These are phyloP conservation scores for Lablab purpureus DNA, from an alignment of 306 rosid genomes.

Conservation along the genomic window DNA sequence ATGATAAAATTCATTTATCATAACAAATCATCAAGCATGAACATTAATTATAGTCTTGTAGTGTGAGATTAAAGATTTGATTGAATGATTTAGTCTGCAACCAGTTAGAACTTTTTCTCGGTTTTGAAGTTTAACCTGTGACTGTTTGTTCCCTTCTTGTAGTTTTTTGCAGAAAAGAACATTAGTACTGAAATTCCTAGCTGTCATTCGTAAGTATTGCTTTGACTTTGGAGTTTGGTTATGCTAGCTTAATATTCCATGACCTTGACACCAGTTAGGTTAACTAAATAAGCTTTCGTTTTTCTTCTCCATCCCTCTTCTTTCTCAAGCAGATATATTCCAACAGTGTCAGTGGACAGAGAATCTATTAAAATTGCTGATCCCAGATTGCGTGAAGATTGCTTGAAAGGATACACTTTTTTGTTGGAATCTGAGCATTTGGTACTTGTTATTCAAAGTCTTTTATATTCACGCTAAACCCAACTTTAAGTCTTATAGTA, in stretches of 20 bases:
- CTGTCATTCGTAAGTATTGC: conserved; percentile 70
- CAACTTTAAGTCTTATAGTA: background rate
- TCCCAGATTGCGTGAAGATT: conserved; percentile 71
- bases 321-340: conserved; percentile 64
- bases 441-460: conserved; percentile 55
- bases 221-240: conserved; percentile 37
- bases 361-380: conserved; percentile 73
- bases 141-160: conserved; percentile 52
- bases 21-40: conserved; percentile 29
- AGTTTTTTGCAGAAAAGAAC: conserved; percentile 74
- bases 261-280: conserved; percentile 35
- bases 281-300: conserved; percentile 43
- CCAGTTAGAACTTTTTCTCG: background rate
- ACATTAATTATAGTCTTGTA: conserved; percentile 26
- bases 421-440: conserved; percentile 64
- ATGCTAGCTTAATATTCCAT: conserved; percentile 37
- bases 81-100: conserved; percentile 26
- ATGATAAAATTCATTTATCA: conserved; percentile 3
- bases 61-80: conserved; percentile 29
- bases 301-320: conserved; percentile 16
- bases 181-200: conserved; percentile 71
- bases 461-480: conserved; percentile 21
- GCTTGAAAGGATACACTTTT: conserved; percentile 80
- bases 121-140: conserved; percentile 44
- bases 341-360: conserved; percentile 72